Evolutionary conservation across 1,139 yeast genomes (phyloP), one percentile per base, ranked within the genome.

Genomic region (Suzukiozyma palmioleophila): DNA sequence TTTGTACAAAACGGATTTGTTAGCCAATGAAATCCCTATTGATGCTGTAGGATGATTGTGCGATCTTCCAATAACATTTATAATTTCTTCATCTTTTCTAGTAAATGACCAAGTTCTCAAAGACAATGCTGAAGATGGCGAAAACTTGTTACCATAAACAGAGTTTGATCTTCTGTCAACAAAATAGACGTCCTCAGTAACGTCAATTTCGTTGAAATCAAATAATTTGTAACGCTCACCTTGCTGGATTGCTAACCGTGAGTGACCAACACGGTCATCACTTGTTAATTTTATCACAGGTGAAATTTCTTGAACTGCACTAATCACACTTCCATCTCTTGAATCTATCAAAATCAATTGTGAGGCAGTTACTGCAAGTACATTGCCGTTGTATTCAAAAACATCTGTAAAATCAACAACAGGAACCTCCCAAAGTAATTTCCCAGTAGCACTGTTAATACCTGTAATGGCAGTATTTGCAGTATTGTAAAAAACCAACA

Each of bases 1-100:
- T 60, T 90, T 92, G 74, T 90, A 89, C 36, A 89, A 64, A 1
- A 89, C 94, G 1, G 82, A 71, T 52, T 88, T 75, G 51, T 85
- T 81, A 15, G 84, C 82, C 31, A 84, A 64, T 1, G 85, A 75
- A 29, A 78, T 73, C 11, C 95, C 97, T 38, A 83, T 60, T n/a
- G 84, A 81, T 1, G 83, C 77, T 3, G 81, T 71, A 14, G 61
- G 57, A 10, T 75, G 76, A 22, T 62, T 66, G 1, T 75, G 72
- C 37, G 58, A 62, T 9, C 53, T 43, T 11, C 53, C 44, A 29
- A 57, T 50, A 3, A 43, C 32, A 1, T 61, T 31, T 8, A 66
- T 43, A 4, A 52, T 43, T 27, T 41, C 36, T 30, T 56, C 62
- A 13, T 41, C 40, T 7, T 39, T 38, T 22, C 49, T 47, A 2